Evolutionary conservation across 495 filamentous ascomycete species (phyloP).

Genomic region (Cudoniella acicularis): DNA sequence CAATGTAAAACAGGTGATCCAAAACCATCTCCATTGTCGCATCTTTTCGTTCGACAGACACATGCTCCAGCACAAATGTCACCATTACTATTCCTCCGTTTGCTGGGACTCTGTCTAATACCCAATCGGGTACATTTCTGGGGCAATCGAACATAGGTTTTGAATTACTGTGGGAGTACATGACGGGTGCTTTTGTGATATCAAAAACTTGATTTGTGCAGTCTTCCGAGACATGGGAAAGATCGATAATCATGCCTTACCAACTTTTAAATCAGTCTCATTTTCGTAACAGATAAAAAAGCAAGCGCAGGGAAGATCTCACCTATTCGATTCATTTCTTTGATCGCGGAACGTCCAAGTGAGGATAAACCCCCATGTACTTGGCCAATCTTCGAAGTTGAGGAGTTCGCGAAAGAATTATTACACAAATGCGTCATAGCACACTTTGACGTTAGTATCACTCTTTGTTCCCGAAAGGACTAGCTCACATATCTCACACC

Average conservation of each 20-base stretch:
- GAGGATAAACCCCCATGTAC: neutral
- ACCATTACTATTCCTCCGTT: neutral
- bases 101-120: neutral
- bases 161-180: neutral
- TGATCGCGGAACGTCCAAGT: neutral
- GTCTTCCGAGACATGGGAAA: neutral
- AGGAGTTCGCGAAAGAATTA: neutral
- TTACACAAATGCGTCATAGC: neutral
- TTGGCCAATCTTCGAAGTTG: neutral
- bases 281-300: too few species aligned
- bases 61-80: neutral
- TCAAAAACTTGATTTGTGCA: neutral
- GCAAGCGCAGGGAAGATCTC: neutral
- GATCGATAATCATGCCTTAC: neutral
- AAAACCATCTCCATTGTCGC: neutral
- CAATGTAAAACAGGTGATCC: neutral
- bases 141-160: neutral
- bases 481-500: neutral
- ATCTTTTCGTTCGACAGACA: neutral
- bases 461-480: neutral
- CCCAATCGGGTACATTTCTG: neutral
- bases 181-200: neutral
- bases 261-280: too few species aligned
- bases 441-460: neutral
- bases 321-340: neutral